Base-by-base conservation (phyloP, 1,139 yeast genomes). In the Magnusiomyces paraingens region DNA sequence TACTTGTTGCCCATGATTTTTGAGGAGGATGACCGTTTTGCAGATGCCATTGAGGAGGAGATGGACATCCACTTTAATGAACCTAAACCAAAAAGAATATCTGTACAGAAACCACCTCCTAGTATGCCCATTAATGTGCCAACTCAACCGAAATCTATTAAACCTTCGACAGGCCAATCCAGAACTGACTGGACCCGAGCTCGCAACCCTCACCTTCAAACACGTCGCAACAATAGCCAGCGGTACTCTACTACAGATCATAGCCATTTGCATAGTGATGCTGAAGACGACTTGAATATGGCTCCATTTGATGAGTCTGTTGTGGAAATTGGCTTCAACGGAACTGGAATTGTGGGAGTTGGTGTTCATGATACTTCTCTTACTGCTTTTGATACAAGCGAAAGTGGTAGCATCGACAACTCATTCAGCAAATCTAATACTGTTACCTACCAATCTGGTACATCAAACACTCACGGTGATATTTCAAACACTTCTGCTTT, bases 1-100 rank as follows among this genome's bases (percentile, higher is more conserved):
- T 38, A 46, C n/a, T 49, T 60, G n/a, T 52, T 70, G 57, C 73
- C 74, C 2, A 70, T 70, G 71, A 69, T 70, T 36, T 70, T 70
- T 52, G 74, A 70, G 54, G 73, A 70, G 53, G 53, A 54, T 17
- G 73, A 69, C 52, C 55, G 72, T 51, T 70, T 70, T 56, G 72
- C 73, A 4, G 73, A 70, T 55, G 71, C 69, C 11, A 29, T 51
- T 22, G 55, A 52, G 26, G 55, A 52, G 20, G 55, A 49, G 21
- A 52, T 52, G 52, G 52, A 46, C n/a, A 17, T 49, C 12, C 50
- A 47, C 14, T 36, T 52, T 20, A 38, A 40, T 11, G 20, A 44
- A 12, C 38, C 35, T 11, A 44, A 44, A 38, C 21, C n/a, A 10
- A 12, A 17, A n/a, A 40, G n/a, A 40, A 2, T 3, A n/a, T 17